Conservation (phyloP, 148 eudicot species). For the Nepenthes gracilis region DNA sequence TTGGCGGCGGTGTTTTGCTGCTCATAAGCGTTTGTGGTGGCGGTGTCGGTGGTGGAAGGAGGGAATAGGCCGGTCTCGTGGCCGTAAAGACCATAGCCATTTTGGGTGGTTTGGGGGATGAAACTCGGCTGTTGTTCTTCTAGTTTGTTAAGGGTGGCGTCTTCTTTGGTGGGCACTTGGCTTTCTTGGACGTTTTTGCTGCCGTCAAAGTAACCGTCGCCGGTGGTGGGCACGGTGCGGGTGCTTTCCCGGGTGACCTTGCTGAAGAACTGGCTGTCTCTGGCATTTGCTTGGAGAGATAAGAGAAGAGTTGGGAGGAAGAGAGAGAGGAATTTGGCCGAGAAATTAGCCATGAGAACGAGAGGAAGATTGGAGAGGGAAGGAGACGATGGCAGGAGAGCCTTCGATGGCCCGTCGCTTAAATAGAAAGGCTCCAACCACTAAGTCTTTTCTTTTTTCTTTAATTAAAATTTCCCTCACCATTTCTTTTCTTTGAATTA, state of each 20-base stretch:
- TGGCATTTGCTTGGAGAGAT: conserved; percentile 39
- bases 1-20: background rate
- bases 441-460: too few species aligned
- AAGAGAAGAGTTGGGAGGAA: conserved; percentile 25
- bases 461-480: too few species aligned
- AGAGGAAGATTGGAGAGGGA: background rate
- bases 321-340: conserved; percentile 7
- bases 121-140: conserved; percentile 36
- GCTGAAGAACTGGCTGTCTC: conserved; percentile 69
- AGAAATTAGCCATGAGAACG: background rate
- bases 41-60: conserved; percentile 32
- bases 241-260: conserved; percentile 24
- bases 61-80: conserved; percentile 51
- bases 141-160: conserved; percentile 5
- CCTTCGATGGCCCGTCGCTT: too few species aligned
- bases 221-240: conserved; percentile 4
- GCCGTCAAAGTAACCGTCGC: background rate
- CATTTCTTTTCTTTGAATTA: too few species aligned
- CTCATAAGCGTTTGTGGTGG: conserved; percentile 7
- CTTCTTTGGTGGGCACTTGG: conserved; percentile 13
- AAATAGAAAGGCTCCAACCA: too few species aligned
- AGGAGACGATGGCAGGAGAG: background rate
- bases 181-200: background rate
- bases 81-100: conserved; percentile 55
- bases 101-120: conserved; percentile 35